phyloP scores from a whole-genome alignment of 305 asterid genomes.

The Fraxinus latifolia region DNA sequence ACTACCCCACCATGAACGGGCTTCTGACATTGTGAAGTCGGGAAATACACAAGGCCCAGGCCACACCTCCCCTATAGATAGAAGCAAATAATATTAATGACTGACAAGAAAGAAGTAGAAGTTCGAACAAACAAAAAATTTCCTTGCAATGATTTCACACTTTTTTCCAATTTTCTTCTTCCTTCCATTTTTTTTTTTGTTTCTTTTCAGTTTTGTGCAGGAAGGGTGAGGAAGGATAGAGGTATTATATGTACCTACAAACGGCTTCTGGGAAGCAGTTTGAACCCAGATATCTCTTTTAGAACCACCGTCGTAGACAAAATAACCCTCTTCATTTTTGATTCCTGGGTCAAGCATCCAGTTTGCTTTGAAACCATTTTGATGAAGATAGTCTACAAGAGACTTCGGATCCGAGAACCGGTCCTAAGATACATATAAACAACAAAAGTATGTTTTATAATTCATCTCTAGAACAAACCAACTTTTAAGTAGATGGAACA shows the following conservation, averaged over 20 bases:
- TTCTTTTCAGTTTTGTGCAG: not conserved
- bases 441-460: not conserved
- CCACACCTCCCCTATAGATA: conserved; percentile 75
- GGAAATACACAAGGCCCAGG: conserved; percentile 99
- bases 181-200: not conserved
- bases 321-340: conserved; percentile 73
- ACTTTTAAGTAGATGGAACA: not conserved
- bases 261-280: conserved; percentile 66
- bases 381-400: conserved; percentile 68
- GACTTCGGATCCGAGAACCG: conserved; percentile 78
- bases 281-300: conserved; percentile 78
- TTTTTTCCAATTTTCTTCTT: not conserved
- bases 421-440: conserved; percentile 42
- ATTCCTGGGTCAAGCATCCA: conserved; percentile 99
- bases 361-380: conserved; percentile 82
- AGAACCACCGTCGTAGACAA: conserved; percentile 78
- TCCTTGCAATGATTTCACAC: no score
- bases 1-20: conserved; percentile 90
- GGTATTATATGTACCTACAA: conserved; percentile 45
- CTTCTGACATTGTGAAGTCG: conserved; percentile 69
- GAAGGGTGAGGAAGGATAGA: not conserved
- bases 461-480: not conserved
- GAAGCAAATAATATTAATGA: conserved; percentile 6
- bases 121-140: not conserved
- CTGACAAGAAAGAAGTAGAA: not conserved